Evolutionary conservation across 306 rosid species (phyloP), one percentile per base, ranked within the genome.

Genomic region (Crotalaria pallida): DNA sequence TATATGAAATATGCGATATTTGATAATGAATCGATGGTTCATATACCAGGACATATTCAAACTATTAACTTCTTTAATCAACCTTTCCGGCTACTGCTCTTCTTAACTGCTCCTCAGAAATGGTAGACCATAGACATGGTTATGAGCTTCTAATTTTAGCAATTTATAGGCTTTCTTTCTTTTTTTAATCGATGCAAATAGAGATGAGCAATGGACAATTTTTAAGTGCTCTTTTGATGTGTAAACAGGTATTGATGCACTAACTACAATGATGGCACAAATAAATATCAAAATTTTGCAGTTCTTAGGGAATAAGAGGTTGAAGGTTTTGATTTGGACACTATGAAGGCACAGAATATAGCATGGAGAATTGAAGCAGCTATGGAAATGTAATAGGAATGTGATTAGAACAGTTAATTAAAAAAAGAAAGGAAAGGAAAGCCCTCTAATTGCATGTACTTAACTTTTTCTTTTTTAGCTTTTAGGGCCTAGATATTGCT

Each of bases 201-300:
- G 38, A 57, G 44, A 55, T 29, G 44, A 45, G 9, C 10, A 58
- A 72, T 23, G 59, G 5, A 47, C 69, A 58, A n/a, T 15, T n/a
- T 6, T 73, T 63, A 34, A 44, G 24, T 56, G 29, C 4, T 75
- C 22, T 26, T 52, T 23, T 31, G 15, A 47, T 76, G 22, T 77
- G 33, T 53, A 9, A 40, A 62, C 88, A 89, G 92, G 89, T 72
- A 79, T 64, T 73, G 65, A 51, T 71, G 85, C 82, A 45, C 79
- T 73, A 73, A 77, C 77, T 43, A 47, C 65, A 50, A 50, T 40
- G 60, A 58, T 48, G 43, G 70, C 73, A 80, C 59, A 79, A 71
- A 69, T 61, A 69, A 52, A 43, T 45, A 34, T 65, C 64, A 43
- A 49, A 44, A 69, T 53, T 76, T 78, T 75, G 75, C 61, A 9